Conservation (phyloP, 148 eudicot species). For the Vaccinium darrowii region DNA sequence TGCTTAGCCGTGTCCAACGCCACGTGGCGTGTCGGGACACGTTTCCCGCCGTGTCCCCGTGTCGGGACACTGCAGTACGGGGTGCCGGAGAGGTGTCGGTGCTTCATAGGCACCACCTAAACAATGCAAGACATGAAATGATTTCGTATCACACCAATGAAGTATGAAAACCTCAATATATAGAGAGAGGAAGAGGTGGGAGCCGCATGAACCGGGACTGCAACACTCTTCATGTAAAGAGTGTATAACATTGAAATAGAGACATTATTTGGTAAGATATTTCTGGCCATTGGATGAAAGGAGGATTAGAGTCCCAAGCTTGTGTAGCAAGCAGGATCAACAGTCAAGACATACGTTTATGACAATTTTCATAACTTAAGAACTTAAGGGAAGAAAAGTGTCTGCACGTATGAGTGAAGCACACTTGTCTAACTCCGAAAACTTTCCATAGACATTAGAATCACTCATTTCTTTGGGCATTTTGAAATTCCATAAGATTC, state of each 20-base stretch:
- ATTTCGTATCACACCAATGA: background rate
- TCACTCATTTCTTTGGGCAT: background rate
- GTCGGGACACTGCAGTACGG: too few relatives aligned
- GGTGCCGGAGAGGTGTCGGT: too few relatives aligned
- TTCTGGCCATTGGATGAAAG: constrained; percentile 6
- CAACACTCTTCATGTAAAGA: background rate
- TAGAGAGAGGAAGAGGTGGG: background rate
- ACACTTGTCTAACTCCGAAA: background rate
- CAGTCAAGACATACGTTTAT: background rate
- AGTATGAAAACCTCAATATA: background rate
- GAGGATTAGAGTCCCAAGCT: background rate
- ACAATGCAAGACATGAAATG: background rate
- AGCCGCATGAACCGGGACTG: background rate
- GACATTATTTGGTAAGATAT: background rate
- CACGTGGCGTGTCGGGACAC: too few relatives aligned
- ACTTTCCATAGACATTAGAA: background rate
- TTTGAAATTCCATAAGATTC: background rate
- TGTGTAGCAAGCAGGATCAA: background rate
- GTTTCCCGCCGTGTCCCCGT: too few relatives aligned
- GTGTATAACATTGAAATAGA: background rate
- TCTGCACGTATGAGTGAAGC: background rate
- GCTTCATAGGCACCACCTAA: constrained; percentile 50
- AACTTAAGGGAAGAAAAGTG: background rate
- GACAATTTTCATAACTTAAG: background rate
- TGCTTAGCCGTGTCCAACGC: too few relatives aligned